Evolutionary conservation across 768 basidiomycete species (phyloP).

Genomic region (Russula compacta): DNA sequence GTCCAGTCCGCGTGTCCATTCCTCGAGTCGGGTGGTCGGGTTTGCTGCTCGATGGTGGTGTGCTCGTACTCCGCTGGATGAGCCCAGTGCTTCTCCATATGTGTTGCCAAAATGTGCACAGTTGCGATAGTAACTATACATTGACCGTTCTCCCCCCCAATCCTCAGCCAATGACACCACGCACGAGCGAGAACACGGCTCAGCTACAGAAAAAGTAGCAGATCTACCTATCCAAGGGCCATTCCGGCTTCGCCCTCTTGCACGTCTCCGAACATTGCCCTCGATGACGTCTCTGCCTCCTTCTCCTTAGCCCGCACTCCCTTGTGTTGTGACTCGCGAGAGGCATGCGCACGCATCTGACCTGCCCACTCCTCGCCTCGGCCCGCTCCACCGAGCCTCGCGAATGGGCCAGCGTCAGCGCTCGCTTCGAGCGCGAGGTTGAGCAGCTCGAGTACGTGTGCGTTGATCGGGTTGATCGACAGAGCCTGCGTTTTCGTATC

Average conservation of each 20-base stretch:
- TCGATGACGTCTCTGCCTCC: background rate
- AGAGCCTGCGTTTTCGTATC: constrained; percentile 37
- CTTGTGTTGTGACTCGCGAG: constrained; percentile 9
- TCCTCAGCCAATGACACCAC: background rate
- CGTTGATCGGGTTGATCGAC: constrained; percentile 75
- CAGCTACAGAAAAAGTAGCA: too few species aligned
- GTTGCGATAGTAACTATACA: too few species aligned
- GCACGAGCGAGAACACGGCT: background rate
- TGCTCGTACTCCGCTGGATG: too few species aligned
- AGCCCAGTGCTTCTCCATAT: too few species aligned
- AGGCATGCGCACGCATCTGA: constrained; percentile 16
- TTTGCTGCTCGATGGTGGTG: too few species aligned
- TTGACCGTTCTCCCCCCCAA: background rate
- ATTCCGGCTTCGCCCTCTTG: constrained; percentile 10
- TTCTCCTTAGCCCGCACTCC: background rate
- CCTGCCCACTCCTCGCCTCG: constrained; percentile 13
- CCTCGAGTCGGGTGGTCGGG: too few species aligned
- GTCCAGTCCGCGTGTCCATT: too few species aligned
- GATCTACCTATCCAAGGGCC: background rate
- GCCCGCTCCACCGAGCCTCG: background rate
- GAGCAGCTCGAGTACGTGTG: constrained; percentile 70
- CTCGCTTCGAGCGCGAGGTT: constrained; percentile 62
- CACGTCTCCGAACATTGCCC: constrained; percentile 5
- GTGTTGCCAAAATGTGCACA: too few species aligned
- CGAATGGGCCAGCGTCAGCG: constrained; percentile 13